phyloP scores from a whole-genome alignment of 2,329 filamentous ascomycete genomes.

The Microsporum ferrugineum region DNA sequence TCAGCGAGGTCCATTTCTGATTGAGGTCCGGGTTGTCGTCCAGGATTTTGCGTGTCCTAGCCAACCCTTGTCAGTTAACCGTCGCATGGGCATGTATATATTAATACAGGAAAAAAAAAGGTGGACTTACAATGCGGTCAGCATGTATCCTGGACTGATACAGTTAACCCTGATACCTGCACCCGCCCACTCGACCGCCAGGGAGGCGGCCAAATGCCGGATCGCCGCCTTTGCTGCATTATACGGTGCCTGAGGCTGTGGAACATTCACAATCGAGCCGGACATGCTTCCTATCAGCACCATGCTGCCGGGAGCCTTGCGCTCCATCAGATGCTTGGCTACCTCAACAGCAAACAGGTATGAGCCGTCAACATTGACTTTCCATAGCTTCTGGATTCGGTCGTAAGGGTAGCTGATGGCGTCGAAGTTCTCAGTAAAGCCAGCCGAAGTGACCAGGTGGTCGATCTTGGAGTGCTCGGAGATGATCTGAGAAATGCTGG shows the following conservation, averaged over 20 bases:
- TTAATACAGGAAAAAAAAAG: background rate
- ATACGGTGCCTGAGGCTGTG: slow-evolving; percentile 86
- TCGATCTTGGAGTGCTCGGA: slow-evolving; percentile 69
- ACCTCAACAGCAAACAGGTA: slow-evolving; percentile 78
- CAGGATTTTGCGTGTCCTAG: slow-evolving; percentile 81
- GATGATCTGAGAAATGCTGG: slow-evolving; percentile 59
- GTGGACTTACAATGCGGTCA: slow-evolving; percentile 69
- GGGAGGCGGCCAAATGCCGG: slow-evolving; percentile 70
- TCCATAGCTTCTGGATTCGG: slow-evolving; percentile 85
- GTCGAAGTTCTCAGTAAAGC: slow-evolving; percentile 92
- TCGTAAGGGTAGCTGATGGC: slow-evolving; percentile 84
- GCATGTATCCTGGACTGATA: slow-evolving; percentile 92
- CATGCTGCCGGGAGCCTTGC: slow-evolving; percentile 68
- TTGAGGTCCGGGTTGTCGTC: slow-evolving; percentile 86
- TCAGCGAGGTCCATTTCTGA: slow-evolving; percentile 80
- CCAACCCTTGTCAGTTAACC: slow-evolving; percentile 4
- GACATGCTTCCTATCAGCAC: slow-evolving; percentile 96
- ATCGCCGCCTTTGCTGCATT: slow-evolving; percentile 90
- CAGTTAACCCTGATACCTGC: slow-evolving; percentile 86
- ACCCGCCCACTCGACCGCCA: slow-evolving; percentile 89
- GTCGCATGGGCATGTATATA: too few relatives aligned
- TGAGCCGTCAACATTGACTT: slow-evolving; percentile 85
- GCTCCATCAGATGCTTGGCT: slow-evolving; percentile 77
- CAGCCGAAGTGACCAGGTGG: slow-evolving; percentile 87
- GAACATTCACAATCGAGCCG: slow-evolving; percentile 84